These are phyloP conservation scores for Osmanthus fragrans DNA, from an alignment of 257 asterid genomes.

Conservation along the genomic window DNA sequence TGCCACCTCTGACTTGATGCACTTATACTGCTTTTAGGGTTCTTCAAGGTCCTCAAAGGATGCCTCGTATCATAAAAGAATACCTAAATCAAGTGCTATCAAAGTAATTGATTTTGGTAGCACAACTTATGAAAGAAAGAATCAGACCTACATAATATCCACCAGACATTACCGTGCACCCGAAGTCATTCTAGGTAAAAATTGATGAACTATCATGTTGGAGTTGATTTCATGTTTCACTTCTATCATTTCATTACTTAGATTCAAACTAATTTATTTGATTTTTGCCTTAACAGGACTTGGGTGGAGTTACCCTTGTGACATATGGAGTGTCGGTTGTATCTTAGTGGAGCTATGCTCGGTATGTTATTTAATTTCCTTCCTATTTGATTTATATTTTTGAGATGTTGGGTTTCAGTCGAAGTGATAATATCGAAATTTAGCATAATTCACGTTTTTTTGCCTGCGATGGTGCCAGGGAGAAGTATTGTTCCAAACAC, in stretches of 20 bases:
- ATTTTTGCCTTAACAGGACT: constrained; percentile 41
- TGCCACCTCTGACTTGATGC: too few relatives aligned
- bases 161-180: constrained; percentile 93
- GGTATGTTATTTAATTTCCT: constrained; percentile 35
- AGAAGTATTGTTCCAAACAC: too few relatives aligned
- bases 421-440: too few relatives aligned
- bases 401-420: not conserved
- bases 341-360: constrained; percentile 86
- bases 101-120: constrained; percentile 96
- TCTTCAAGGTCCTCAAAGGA: constrained; percentile 68
- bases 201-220: not conserved
- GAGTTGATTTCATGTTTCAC: not conserved
- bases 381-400: not conserved
- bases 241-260: not conserved
- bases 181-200: constrained; percentile 79
- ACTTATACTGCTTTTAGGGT: constrained; percentile 37
- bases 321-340: constrained; percentile 91
- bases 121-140: constrained; percentile 63
- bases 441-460: too few relatives aligned
- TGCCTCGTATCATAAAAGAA: constrained; percentile 56
- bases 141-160: constrained; percentile 72
- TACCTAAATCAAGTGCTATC: constrained; percentile 84
- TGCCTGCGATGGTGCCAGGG: too few relatives aligned
- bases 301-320: constrained; percentile 89
- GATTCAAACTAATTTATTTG: not conserved